Percentiles rank a stretch among this genome's conserved stretches.
These are phyloP conservation scores for Helotiales sp. DNA, from an alignment of 2,329 filamentous ascomycete genomes.

Conservation along the genomic window DNA sequence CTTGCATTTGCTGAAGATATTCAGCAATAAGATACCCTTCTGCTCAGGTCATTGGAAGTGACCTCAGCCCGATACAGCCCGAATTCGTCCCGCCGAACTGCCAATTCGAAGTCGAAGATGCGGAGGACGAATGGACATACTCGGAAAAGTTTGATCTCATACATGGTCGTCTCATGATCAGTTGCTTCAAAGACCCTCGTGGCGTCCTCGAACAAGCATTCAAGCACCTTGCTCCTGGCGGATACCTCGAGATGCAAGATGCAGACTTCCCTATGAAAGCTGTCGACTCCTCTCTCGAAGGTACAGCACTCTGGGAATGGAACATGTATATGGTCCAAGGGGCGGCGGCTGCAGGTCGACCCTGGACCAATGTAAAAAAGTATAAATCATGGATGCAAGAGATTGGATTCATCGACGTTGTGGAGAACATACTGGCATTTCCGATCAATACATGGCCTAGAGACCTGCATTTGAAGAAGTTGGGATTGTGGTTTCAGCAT, in stretches of 20 bases:
- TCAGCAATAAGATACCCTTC: slow-evolving; percentile 27
- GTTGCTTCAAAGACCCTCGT: slow-evolving; percentile 1
- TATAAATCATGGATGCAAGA: slow-evolving; percentile 2
- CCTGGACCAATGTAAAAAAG: neutral
- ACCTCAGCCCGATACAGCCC: slow-evolving; percentile 32
- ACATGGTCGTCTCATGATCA: neutral
- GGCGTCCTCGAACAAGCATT: slow-evolving; percentile 3
- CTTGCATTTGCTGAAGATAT: neutral
- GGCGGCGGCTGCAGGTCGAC: neutral
- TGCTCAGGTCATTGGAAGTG: slow-evolving; percentile 27
- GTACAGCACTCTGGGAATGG: slow-evolving; percentile 7
- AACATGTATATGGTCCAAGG: neutral
- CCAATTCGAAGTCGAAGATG: neutral
- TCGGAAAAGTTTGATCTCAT: neutral
- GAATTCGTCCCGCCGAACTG: neutral
- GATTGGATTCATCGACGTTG: slow-evolving; percentile 4
- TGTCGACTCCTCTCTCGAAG: neutral
- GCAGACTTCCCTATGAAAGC: neutral
- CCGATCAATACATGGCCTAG: slow-evolving; percentile 8
- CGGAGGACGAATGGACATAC: neutral
- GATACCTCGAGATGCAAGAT: slow-evolving; percentile 20
- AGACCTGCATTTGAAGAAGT: neutral
- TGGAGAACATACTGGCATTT: neutral
- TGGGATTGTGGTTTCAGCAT: slow-evolving; percentile 18
- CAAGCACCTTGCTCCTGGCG: slow-evolving; percentile 4